These are phyloP conservation scores for Mariannaea elegans DNA, from an alignment of 2,329 filamentous ascomycete species.

Conservation along the genomic window DNA sequence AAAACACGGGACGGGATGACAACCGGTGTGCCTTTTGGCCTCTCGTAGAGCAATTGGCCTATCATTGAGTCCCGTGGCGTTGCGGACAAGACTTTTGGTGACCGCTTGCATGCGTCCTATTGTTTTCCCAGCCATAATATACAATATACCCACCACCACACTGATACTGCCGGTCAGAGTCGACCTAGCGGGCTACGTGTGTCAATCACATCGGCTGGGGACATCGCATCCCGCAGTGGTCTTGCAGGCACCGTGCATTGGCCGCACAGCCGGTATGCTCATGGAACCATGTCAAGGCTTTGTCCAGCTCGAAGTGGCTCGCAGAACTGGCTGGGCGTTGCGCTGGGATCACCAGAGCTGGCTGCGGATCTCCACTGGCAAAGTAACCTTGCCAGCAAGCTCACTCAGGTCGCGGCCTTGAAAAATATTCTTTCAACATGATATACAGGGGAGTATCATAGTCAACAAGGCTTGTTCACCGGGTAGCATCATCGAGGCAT, in stretches of 20 bases:
- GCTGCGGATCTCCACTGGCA: constrained; percentile 14
- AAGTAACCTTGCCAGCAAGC: constrained; percentile 20
- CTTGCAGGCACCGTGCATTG: constrained; percentile 24
- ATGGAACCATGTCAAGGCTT: constrained; percentile 9
- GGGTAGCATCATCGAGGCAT: background rate
- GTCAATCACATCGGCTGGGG: constrained; percentile 34
- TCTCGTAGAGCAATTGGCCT: constrained; percentile 26
- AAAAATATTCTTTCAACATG: constrained; percentile 6
- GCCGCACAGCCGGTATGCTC: constrained; percentile 14
- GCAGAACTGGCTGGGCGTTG: constrained; percentile 10
- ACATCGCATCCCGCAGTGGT: constrained; percentile 31
- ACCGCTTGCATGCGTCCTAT: constrained; percentile 11
- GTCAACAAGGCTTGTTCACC: background rate
- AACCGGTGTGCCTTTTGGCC: constrained; percentile 15
- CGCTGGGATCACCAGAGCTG: constrained; percentile 18
- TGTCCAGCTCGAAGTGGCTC: constrained; percentile 15
- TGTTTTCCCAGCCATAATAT: background rate
- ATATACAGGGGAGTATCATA: background rate
- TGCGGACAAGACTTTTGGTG: constrained; percentile 17
- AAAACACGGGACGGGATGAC: background rate
- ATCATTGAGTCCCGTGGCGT: constrained; percentile 27
- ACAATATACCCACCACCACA: constrained; percentile 18
- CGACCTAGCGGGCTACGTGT: constrained; percentile 34
- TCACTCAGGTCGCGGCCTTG: background rate
- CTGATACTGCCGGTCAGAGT: constrained; percentile 13